These are phyloP conservation scores for Aspergillus novofumigatus DNA, from an alignment of 2,329 filamentous ascomycete species.

Conservation along the genomic window DNA sequence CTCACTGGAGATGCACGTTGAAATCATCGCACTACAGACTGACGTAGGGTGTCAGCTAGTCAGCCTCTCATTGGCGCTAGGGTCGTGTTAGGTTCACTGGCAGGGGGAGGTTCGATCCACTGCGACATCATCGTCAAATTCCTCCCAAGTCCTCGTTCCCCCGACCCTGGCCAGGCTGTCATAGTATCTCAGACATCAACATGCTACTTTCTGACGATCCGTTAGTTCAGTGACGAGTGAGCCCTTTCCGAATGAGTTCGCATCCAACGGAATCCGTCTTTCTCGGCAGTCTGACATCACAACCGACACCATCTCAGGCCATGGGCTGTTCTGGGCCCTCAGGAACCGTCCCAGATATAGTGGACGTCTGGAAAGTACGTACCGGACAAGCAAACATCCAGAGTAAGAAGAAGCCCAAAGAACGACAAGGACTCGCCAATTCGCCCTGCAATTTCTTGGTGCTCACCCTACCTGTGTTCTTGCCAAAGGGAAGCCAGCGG, in stretches of 20 bases:
- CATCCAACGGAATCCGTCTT: neutral
- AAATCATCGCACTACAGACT: slow-evolving; percentile 20
- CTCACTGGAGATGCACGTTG: slow-evolving; percentile 14
- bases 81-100: neutral
- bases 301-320: neutral
- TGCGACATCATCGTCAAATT: neutral
- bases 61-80: neutral
- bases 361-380: neutral
- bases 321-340: neutral
- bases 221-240: neutral
- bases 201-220: neutral
- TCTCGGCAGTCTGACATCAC: neutral
- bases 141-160: neutral
- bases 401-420: neutral
- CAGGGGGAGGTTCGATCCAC: neutral
- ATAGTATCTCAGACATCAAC: neutral
- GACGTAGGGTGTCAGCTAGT: slow-evolving; percentile 12
- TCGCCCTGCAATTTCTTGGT: neutral
- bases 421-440: neutral
- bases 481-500: neutral
- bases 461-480: neutral
- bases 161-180: too few relatives aligned
- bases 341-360: neutral
- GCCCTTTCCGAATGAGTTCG: too few relatives aligned
- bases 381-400: neutral